Base-by-base conservation (phyloP, 2,329 filamentous ascomycete genomes). In the Plenodomus tracheiphilus region DNA sequence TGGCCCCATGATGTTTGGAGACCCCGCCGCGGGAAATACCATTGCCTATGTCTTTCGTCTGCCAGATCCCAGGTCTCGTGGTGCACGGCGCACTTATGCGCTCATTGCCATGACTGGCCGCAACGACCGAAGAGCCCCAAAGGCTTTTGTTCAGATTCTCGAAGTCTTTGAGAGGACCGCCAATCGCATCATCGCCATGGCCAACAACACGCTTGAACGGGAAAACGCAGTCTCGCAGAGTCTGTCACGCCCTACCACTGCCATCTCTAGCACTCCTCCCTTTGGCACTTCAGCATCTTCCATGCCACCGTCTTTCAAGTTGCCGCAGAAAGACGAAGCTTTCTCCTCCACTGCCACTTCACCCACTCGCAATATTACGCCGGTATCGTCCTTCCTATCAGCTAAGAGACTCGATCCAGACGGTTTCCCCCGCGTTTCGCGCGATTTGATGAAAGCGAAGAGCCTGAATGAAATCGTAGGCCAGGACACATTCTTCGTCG, bases 41-140 rank as follows among this genome's bases (percentile, higher is more conserved):
- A 81, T 84, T 43, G 81, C 81, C 36, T 84, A 82, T 61, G 76
- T 82, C 35, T 84, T 84, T 65, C 80, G 81, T 38, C 74, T 84
- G 16, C 78, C 79, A 13, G 81, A 84, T 58, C 80, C 80, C 15
- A 77, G 81, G 65, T 81, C 81, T 9, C 79, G 81, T 46, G 81
- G 81, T 30, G 77, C 79, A 49, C 75, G 78, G 49, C 77, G 81
- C 46, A 80, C 77, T 32, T 84, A 84, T 66, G 81, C 81, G 2
- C 73, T 84, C 21, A 75, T 84, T 43, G 81, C 81, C 11, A 74
- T 84, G 44, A 80, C 79, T 4, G 81, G 81, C 2, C 79, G 78
- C 47, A 81, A 83, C 49, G 78, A 81, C 47, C 81, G 79, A 71
- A 75, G 79, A 46, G 76, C 72, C 21, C 70, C 64, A 40, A 70